Evolutionary conservation across 2,329 filamentous ascomycete genomes (phyloP), one percentile per base, ranked within the genome.

Genomic region (Ceratocystis huliohia): DNA sequence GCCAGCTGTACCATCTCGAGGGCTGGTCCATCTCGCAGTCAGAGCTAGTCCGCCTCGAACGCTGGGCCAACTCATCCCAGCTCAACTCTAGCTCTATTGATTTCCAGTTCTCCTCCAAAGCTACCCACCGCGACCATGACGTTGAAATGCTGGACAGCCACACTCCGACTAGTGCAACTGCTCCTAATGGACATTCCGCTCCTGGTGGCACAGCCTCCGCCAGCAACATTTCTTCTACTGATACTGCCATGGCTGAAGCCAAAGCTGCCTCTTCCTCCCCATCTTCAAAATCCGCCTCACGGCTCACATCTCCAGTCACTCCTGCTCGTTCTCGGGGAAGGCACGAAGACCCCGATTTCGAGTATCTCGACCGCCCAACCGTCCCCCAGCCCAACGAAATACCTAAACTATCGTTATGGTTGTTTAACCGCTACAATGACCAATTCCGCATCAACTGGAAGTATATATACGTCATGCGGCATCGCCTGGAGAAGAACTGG

Each of bases 401-500:
- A 48, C 61, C 37, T 20, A 64, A 56, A n/a, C 61, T 61, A 8
- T 61, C 59, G 22, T 44, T 68, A 7, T 68, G 65, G 50, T 59
- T 28, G 1, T 56, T 64, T 15, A 64, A 57, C 33, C 37, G 61
- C 8, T 56, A 63, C 61, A 68, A 65, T 72, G 80, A 73, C 73
- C 74, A 75, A 59, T 81, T 86, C 67, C 88, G 84, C 71, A 78
- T 97, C 61, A 96, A 95, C 75, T 99, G 93, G 92, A 88, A 91
- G 65, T 90, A 94, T 73, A 80, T 99, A 0, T 99, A 96, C 77
- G 90, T 89, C 70, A 89, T 96, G 79, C 87, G 94, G 68, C 83
- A 87, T 66, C 82, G 86, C 25, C 78, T 99, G 15, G 94, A 99
- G 76, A 85, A 87, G 6, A 97, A 99, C 73, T 99, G 94, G 94